Conservation (phyloP, 768 basidiomycete genomes). For the Psilocybe azurescens region DNA sequence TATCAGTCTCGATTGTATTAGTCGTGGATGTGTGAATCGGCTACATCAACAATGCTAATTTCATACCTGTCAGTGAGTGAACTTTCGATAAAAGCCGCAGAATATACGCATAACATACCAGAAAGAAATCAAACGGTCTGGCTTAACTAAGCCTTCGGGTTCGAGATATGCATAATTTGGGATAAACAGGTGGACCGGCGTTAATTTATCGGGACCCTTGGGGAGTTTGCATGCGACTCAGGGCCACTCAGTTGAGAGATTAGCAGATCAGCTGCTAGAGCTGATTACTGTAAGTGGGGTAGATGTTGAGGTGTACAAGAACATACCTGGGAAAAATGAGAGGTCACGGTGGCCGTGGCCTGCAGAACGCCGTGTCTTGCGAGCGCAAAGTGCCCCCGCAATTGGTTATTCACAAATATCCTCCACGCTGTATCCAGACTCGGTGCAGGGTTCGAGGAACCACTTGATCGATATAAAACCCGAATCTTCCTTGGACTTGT, state of each 20-base stretch:
- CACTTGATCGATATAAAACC: neutral
- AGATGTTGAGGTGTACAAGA: neutral
- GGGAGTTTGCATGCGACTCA: neutral
- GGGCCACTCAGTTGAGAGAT: neutral
- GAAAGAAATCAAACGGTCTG: neutral
- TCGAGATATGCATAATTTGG: neutral
- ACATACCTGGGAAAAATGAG: neutral
- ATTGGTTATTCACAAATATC: neutral
- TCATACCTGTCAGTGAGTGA: no score
- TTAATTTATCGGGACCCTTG: neutral
- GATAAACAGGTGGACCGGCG: neutral
- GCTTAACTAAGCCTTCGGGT: neutral
- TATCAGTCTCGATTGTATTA: neutral
- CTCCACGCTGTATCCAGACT: neutral
- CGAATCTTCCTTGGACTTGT: conserved; percentile 5
- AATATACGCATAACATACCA: neutral
- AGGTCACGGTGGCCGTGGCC: neutral
- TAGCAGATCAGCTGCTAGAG: neutral
- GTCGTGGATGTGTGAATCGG: neutral
- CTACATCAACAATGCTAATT: neutral
- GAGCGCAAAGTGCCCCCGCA: conserved; percentile 1
- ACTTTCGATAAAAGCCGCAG: no score
- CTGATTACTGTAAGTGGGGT: neutral
- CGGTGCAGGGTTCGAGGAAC: neutral
- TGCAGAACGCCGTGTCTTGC: neutral